These are phyloP conservation scores for Colletotrichum lindemuthianum DNA, from an alignment of 2,329 filamentous ascomycete genomes.

Conservation along the genomic window DNA sequence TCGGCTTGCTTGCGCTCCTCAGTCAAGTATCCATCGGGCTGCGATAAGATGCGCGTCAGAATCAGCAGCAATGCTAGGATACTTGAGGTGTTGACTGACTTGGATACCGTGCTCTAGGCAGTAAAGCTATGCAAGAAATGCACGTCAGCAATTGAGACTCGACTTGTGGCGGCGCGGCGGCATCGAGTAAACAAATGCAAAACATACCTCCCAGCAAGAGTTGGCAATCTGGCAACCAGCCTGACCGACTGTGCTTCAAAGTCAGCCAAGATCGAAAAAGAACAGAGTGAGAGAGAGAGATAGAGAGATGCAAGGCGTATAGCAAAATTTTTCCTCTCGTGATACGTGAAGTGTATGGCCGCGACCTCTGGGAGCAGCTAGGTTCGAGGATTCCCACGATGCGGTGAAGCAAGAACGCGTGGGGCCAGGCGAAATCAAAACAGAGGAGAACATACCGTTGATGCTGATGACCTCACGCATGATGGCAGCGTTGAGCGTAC, in stretches of 20 bases:
- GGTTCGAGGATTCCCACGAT: conserved; percentile 41
- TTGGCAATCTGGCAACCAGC: conserved; percentile 99
- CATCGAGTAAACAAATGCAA: conserved; percentile 33
- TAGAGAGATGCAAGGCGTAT: no score
- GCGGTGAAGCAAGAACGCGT: conserved; percentile 56
- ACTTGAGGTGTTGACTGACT: conserved; percentile 67
- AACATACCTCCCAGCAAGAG: conserved; percentile 99
- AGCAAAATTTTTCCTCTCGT: no score
- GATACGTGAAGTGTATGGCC: no score
- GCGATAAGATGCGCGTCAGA: conserved; percentile 34
- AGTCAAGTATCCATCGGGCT: conserved; percentile 99
- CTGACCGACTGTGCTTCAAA: conserved; percentile 83
- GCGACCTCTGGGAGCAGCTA: conserved; percentile 57
- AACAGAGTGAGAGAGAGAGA: conserved; percentile 33
- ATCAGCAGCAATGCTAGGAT: conserved; percentile 11
- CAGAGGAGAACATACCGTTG: conserved; percentile 75
- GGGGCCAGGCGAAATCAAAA: conserved; percentile 44
- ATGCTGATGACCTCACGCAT: conserved; percentile 99
- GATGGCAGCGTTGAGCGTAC: conserved; percentile 55
- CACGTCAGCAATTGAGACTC: conserved; percentile 7
- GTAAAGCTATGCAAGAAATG: conserved; percentile 77
- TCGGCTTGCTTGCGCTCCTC: conserved; percentile 96
- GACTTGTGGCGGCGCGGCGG: not conserved
- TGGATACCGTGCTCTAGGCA: conserved; percentile 99
- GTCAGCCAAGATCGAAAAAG: conserved; percentile 57